phyloP scores from a whole-genome alignment of 2,329 filamentous ascomycete genomes.

The Septoria linicola region DNA sequence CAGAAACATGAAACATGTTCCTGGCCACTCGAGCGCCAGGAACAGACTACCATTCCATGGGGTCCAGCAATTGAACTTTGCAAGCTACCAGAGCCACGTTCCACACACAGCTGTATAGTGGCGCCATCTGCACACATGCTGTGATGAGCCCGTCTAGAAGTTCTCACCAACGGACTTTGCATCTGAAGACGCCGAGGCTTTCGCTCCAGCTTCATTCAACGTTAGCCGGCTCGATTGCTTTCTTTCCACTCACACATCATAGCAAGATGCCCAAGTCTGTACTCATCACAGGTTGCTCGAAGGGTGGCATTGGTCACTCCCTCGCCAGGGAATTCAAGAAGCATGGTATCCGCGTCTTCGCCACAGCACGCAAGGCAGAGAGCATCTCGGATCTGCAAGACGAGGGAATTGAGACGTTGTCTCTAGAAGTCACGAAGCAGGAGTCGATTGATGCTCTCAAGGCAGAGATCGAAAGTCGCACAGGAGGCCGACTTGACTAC shows the following conservation, averaged over 20 bases:
- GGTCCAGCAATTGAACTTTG: no score
- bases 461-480: slow-evolving; percentile 48
- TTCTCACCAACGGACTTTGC: neutral
- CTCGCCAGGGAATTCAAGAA: slow-evolving; percentile 58
- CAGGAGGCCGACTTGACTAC: slow-evolving; percentile 53
- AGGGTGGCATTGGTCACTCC: slow-evolving; percentile 59
- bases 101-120: no score
- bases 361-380: slow-evolving; percentile 54
- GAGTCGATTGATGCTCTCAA: slow-evolving; percentile 52
- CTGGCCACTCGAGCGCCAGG: no score
- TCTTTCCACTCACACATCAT: neutral
- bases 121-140: no score
- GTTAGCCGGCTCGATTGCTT: neutral
- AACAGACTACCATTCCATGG: no score
- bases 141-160: no score
- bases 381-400: slow-evolving; percentile 51
- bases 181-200: slow-evolving; percentile 5
- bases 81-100: no score
- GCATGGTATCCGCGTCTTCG: slow-evolving; percentile 56
- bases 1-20: no score
- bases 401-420: slow-evolving; percentile 55
- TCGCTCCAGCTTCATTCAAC: neutral
- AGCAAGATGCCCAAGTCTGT: slow-evolving; percentile 29
- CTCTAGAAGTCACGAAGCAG: slow-evolving; percentile 53
- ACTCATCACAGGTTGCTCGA: slow-evolving; percentile 45